phyloP scores from a whole-genome alignment of 345 rosid species.

The Tarenaya hassleriana region DNA sequence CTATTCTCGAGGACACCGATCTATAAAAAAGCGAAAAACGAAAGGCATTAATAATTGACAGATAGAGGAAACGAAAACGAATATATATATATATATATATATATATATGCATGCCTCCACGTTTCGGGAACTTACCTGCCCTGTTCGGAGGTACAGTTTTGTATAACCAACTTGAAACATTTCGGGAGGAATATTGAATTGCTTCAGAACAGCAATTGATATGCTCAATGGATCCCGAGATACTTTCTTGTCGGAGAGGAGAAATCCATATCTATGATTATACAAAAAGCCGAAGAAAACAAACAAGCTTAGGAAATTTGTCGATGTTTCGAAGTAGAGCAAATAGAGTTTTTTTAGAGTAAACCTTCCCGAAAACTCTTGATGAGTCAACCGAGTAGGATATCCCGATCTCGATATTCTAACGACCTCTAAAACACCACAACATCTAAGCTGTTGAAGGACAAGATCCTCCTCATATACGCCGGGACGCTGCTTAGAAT shows the following conservation, averaged over 20 bases:
- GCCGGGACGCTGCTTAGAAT: slow-evolving; percentile 59
- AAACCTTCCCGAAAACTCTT: slow-evolving; percentile 76
- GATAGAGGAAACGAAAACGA: too few relatives aligned
- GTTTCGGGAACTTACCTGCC: slow-evolving; percentile 48
- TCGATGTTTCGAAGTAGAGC: not conserved
- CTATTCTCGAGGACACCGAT: slow-evolving; percentile 63
- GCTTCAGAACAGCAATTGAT: slow-evolving; percentile 74
- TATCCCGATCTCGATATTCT: slow-evolving; percentile 83
- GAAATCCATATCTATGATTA: slow-evolving; percentile 85
- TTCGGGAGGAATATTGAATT: slow-evolving; percentile 67
- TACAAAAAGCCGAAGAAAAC: slow-evolving; percentile 16
- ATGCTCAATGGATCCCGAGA: slow-evolving; percentile 65
- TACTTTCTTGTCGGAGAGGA: slow-evolving; percentile 45
- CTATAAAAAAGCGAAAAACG: slow-evolving; percentile 28
- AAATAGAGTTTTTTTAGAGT: not conserved
- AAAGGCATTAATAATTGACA: too few relatives aligned
- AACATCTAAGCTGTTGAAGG: slow-evolving; percentile 74
- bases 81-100: too few relatives aligned
- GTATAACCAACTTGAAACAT: slow-evolving; percentile 95
- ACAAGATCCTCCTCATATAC: slow-evolving; percentile 64
- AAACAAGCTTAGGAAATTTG: not conserved
- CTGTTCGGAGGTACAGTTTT: slow-evolving; percentile 70
- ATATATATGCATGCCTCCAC: too few relatives aligned
- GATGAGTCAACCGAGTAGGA: slow-evolving; percentile 81
- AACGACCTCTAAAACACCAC: slow-evolving; percentile 84